Evolutionary conservation across 192 early-diverging fungal species (phyloP).

Genomic region (Fimicolochytrium jonesii): DNA sequence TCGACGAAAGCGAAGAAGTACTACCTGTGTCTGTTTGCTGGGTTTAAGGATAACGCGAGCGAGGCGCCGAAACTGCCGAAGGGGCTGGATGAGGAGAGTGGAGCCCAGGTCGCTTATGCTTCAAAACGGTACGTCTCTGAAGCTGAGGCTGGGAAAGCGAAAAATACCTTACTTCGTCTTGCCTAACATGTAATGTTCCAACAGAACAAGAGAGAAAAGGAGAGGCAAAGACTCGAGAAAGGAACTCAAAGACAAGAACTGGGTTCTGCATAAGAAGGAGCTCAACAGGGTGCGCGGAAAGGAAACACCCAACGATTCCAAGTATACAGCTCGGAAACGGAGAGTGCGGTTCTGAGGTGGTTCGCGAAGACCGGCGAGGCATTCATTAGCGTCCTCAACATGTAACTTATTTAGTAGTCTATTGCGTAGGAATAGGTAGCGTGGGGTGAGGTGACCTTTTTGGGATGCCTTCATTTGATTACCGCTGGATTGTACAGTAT

Average conservation of each 20-base stretch:
- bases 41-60: constrained; percentile 53
- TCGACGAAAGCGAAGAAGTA: constrained; percentile 96
- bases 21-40: constrained; percentile 94
- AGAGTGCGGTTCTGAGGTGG: constrained; percentile 70
- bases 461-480: background rate
- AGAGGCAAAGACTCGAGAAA: constrained; percentile 16
- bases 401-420: background rate
- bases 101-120: constrained; percentile 38
- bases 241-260: constrained; percentile 74
- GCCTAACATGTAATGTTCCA: background rate
- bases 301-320: constrained; percentile 79
- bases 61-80: constrained; percentile 55
- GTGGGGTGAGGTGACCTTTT: background rate
- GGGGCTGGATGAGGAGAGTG: constrained; percentile 56
- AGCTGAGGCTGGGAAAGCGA: no score
- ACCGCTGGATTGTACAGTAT: background rate
- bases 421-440: background rate
- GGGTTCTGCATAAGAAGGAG: constrained; percentile 90
- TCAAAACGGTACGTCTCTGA: constrained; percentile 28
- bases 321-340: constrained; percentile 93
- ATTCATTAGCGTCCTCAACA: background rate
- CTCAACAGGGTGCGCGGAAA: constrained; percentile 74
- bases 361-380: background rate
- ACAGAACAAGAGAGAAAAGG: constrained; percentile 20
- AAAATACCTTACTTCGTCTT: no score